Conservation (phyloP, 495 filamentous ascomycete species). For the Penicillium verhagenii region DNA sequence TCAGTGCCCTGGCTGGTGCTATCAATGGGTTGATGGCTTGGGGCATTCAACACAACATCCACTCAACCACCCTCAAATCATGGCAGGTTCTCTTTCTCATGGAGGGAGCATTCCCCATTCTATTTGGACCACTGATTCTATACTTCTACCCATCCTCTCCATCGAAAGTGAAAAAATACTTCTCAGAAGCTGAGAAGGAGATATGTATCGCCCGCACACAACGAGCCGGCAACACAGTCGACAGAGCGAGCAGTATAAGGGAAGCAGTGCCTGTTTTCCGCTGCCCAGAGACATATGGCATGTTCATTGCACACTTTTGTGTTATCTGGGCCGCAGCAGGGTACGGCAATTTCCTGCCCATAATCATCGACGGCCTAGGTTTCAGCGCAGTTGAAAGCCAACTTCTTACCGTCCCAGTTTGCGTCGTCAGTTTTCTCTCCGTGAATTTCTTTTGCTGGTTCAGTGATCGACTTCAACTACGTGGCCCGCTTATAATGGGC, state of each 20-base stretch:
- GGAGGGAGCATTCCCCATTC: not conserved
- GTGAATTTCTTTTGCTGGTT: not conserved
- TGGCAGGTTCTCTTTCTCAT: not conserved
- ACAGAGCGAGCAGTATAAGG: not conserved
- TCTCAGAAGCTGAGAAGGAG: not conserved
- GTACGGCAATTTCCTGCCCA: not conserved
- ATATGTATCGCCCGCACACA: not conserved
- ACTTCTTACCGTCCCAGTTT: not conserved
- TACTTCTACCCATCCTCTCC: not conserved
- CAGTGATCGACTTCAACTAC: not conserved
- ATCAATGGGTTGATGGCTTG: not conserved
- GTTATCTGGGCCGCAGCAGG: not conserved
- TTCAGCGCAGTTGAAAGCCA: not conserved
- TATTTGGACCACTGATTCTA: not conserved
- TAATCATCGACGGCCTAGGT: not conserved
- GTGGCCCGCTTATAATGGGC: not conserved
- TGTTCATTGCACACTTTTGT: not conserved
- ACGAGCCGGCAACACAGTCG: not conserved
- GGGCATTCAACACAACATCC: not conserved
- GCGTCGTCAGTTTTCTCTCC: not conserved
- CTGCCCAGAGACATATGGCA: not conserved
- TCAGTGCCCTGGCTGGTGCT: not conserved
- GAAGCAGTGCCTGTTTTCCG: not conserved
- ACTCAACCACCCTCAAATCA: not conserved
- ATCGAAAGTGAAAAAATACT: not conserved